Conservation (phyloP, 768 basidiomycete species). For the Astraeus odoratus region DNA sequence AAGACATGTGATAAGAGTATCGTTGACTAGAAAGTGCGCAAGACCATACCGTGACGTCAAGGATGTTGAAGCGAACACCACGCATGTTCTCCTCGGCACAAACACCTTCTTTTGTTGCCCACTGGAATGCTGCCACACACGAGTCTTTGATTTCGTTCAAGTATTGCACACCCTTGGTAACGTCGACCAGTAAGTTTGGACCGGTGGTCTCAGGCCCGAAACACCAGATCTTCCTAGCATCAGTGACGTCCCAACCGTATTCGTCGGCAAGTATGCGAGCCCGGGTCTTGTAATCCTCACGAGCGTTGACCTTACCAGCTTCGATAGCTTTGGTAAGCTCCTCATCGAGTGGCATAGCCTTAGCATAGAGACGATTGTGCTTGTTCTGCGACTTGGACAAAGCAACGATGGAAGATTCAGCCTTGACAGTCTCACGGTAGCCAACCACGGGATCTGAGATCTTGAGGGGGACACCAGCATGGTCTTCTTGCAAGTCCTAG, state of each 20-base stretch:
- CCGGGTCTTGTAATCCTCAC: constrained; percentile 97
- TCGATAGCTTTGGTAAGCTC: constrained; percentile 94
- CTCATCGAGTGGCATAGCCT: constrained; percentile 90
- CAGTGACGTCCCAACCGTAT: constrained; percentile 97
- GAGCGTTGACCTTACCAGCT: constrained; percentile 70
- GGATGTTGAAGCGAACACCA: constrained; percentile 91
- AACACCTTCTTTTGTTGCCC: constrained; percentile 98
- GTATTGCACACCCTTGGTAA: constrained; percentile 99
- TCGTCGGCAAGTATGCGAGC: constrained; percentile 96
- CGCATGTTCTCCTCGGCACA: constrained; percentile 98
- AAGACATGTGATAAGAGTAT: not conserved
- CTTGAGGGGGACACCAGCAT: constrained; percentile 98
- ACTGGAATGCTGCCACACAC: constrained; percentile 98
- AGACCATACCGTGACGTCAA: constrained; percentile 82
- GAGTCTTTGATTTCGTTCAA: constrained; percentile 99
- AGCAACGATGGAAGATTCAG: constrained; percentile 93
- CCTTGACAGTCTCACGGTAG: constrained; percentile 95
- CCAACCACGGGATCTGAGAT: constrained; percentile 96
- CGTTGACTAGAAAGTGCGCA: not conserved
- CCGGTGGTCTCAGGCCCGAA: constrained; percentile 99
- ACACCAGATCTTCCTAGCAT: constrained; percentile 99
- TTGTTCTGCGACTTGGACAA: constrained; percentile 99
- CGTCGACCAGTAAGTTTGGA: constrained; percentile 94
- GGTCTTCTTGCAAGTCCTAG: constrained; percentile 98
- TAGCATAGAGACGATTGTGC: constrained; percentile 96